Percentiles rank a stretch among this genome's conserved stretches.
Conservation (phyloP, 345 rosid species). For the Euphorbia lathyris region DNA sequence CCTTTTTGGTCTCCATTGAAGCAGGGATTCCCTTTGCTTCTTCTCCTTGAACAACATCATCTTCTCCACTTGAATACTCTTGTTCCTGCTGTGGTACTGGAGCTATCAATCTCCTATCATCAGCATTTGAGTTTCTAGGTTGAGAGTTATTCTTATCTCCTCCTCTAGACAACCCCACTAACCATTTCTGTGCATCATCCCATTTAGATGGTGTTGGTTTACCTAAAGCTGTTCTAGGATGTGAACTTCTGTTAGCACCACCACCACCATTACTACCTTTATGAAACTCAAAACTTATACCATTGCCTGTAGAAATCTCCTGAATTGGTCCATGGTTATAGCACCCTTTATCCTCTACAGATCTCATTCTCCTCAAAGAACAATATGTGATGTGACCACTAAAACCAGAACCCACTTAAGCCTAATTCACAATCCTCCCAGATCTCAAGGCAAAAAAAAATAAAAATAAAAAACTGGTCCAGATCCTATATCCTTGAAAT, state of each 20-base stretch:
- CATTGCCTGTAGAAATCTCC: constrained; percentile 44
- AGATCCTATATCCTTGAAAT: constrained; percentile 6
- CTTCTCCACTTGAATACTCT: constrained; percentile 49
- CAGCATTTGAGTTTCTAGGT: constrained; percentile 88
- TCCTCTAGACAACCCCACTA: constrained; percentile 66
- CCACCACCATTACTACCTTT: constrained; percentile 53
- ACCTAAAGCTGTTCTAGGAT: constrained; percentile 70
- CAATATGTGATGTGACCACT: constrained; percentile 13
- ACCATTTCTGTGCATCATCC: constrained; percentile 99
- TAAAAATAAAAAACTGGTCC: constrained; percentile 4
- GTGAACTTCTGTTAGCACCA: constrained; percentile 52
- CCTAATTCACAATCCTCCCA: constrained; percentile 1
- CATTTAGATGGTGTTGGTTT: constrained; percentile 93
- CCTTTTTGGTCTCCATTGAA: constrained; percentile 61
- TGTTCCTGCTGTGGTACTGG: constrained; percentile 70
- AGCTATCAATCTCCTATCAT: constrained; percentile 82
- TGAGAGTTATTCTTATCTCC: constrained; percentile 49
- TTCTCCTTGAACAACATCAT: constrained; percentile 36
- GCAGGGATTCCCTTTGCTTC: constrained; percentile 29
- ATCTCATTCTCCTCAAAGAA: constrained; percentile 51
- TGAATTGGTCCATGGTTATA: constrained; percentile 42
- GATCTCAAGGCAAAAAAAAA: neutral
- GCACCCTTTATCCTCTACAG: constrained; percentile 57
- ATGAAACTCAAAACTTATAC: constrained; percentile 63
- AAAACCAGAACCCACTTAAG: constrained; percentile 6